phyloP scores from a whole-genome alignment of 441 rosid genomes.

The Manihot esculenta region DNA sequence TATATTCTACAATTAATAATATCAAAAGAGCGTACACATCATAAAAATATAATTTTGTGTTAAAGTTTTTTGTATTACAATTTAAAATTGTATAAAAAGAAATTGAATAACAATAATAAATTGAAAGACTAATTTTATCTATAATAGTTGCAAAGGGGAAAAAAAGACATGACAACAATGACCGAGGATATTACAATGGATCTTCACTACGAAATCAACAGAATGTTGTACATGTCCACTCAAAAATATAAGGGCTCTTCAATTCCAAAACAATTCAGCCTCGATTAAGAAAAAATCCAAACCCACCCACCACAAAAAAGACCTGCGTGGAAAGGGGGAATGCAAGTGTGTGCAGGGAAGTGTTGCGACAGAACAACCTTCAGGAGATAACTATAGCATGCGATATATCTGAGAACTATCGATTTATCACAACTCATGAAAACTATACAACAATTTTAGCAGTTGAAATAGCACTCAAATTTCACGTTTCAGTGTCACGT shows the following conservation, averaged over 20 bases:
- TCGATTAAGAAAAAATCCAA: neutral
- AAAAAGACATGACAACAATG: no score
- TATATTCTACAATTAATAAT: no score
- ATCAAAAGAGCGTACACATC: no score
- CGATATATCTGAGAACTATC: neutral
- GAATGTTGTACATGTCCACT: neutral
- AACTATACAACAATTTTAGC: conserved; percentile 2
- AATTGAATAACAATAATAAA: no score
- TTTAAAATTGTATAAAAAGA: no score
- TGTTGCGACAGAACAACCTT: no score
- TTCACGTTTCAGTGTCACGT: conserved; percentile 48
- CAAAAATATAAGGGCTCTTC: neutral
- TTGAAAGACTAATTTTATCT: no score
- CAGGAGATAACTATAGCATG: neutral
- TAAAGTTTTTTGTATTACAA: no score
- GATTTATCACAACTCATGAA: neutral
- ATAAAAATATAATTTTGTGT: no score
- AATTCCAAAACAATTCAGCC: neutral
- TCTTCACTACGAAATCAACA: neutral
- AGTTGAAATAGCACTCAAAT: conserved; percentile 23
- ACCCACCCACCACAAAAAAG: neutral
- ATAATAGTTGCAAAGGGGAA: no score
- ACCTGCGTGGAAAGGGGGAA: conserved; percentile 4
- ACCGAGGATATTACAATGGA: no score
- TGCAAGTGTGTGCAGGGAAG: neutral